phyloP scores from a whole-genome alignment of 1,284 basidiomycete genomes.

The Trametes pubescens region DNA sequence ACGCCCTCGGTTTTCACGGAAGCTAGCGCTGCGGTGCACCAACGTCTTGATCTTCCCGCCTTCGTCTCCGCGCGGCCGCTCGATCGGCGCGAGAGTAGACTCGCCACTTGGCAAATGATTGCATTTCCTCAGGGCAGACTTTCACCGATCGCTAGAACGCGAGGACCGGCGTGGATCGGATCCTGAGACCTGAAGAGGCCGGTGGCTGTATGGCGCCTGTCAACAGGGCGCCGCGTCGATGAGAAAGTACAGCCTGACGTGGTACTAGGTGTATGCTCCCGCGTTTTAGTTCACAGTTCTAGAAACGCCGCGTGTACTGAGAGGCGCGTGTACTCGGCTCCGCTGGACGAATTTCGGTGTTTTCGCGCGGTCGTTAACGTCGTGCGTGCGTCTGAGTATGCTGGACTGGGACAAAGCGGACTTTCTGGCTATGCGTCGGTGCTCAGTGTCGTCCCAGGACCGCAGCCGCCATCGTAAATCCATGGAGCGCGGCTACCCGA shows the following conservation, averaged over 20 bases:
- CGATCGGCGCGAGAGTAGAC: not conserved
- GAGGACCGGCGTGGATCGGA: not conserved
- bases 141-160: not conserved
- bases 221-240: not conserved
- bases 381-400: not conserved
- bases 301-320: not conserved
- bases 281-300: not conserved
- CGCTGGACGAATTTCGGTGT: slow-evolving; percentile 11
- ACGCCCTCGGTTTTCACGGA: slow-evolving; percentile 4
- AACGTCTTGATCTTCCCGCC: not conserved
- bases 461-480: no score
- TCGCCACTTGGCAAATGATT: not conserved
- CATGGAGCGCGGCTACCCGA: slow-evolving; percentile 6
- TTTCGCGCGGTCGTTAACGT: not conserved
- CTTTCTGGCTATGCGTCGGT: not conserved
- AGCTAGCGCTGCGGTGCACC: not conserved
- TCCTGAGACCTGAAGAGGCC: not conserved
- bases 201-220: not conserved
- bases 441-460: no score
- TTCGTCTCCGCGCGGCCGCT: slow-evolving; percentile 7
- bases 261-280: not conserved
- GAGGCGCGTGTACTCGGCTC: slow-evolving; percentile 3
- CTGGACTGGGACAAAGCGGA: not conserved
- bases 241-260: not conserved
- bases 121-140: not conserved